Conservation (phyloP, 331 rosid species). For the Phaseolus coccineus region DNA sequence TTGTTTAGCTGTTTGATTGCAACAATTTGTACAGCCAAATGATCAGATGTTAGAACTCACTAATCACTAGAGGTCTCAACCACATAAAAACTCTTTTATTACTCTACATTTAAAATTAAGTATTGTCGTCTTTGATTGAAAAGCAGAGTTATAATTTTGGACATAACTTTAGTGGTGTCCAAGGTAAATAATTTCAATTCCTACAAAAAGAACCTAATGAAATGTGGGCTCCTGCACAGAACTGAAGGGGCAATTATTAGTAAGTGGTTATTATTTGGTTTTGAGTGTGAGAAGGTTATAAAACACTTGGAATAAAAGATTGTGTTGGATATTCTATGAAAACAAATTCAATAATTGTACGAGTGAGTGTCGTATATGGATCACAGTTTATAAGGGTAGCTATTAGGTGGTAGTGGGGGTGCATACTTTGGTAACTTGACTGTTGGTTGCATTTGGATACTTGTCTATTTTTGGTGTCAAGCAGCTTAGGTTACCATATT, state of each 20-base stretch:
- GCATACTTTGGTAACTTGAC: constrained; percentile 55
- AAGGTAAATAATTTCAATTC: no score
- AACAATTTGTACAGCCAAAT: constrained; percentile 59
- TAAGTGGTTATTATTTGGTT: background rate
- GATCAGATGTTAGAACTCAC: background rate
- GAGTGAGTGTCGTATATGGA: constrained; percentile 54
- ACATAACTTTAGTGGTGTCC: background rate
- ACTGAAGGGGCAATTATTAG: no score
- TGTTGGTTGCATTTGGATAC: constrained; percentile 58
- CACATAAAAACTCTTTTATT: background rate
- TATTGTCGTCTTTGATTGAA: no score
- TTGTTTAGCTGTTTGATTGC: constrained; percentile 93
- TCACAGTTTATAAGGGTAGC: constrained; percentile 61
- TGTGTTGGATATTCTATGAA: constrained; percentile 39
- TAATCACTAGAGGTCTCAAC: constrained; percentile 4
- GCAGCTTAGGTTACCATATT: constrained; percentile 45
- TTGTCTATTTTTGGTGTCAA: constrained; percentile 48
- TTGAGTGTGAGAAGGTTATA: constrained; percentile 41
- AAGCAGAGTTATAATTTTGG: no score
- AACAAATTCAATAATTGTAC: constrained; percentile 67
- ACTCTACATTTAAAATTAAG: background rate
- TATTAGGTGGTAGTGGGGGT: constrained; percentile 68
- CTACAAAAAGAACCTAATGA: background rate
- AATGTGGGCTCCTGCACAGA: background rate
- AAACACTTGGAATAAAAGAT: constrained; percentile 46